phyloP scores from a whole-genome alignment of 2,329 filamentous ascomycete species.

The Penicillium sp. region DNA sequence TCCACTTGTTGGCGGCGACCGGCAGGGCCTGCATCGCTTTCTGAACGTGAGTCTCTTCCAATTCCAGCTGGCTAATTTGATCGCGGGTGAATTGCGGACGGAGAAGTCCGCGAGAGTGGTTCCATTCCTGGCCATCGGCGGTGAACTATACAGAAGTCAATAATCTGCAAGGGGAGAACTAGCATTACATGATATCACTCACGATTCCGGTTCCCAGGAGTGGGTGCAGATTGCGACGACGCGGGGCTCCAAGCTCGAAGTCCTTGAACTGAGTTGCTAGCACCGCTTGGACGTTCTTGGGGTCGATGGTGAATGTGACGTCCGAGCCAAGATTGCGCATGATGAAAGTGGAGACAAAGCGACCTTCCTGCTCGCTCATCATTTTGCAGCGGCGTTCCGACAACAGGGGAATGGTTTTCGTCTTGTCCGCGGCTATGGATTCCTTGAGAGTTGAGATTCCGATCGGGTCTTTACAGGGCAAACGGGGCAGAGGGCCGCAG shows the following conservation, averaged over 20 bases:
- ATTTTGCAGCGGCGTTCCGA: constrained; percentile 18
- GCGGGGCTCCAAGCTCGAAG: constrained; percentile 75
- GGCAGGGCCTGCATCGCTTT: constrained; percentile 69
- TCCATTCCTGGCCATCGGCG: constrained; percentile 77
- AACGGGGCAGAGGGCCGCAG: constrained; percentile 25
- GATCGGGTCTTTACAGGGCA: constrained; percentile 28
- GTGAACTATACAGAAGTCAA: constrained; percentile 46
- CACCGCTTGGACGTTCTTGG: constrained; percentile 76
- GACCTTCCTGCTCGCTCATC: constrained; percentile 25
- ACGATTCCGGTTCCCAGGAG: constrained; percentile 49
- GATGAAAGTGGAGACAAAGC: constrained; percentile 27
- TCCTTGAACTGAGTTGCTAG: constrained; percentile 80
- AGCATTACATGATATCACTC: constrained; percentile 13
- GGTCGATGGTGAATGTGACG: constrained; percentile 34
- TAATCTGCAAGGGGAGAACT: neutral
- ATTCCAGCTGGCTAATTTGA: constrained; percentile 76
- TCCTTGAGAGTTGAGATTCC: constrained; percentile 28
- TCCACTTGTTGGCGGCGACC: constrained; percentile 52
- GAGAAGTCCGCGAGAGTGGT: constrained; percentile 75
- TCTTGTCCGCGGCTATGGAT: constrained; percentile 25
- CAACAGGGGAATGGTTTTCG: constrained; percentile 23
- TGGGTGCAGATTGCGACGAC: constrained; percentile 61
- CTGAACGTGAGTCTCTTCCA: constrained; percentile 77
- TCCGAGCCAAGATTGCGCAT: constrained; percentile 26
- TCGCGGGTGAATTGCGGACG: constrained; percentile 85